Evolutionary conservation across 2,329 filamentous ascomycete genomes (phyloP).

Genomic region (Aspergillus proliferans): DNA sequence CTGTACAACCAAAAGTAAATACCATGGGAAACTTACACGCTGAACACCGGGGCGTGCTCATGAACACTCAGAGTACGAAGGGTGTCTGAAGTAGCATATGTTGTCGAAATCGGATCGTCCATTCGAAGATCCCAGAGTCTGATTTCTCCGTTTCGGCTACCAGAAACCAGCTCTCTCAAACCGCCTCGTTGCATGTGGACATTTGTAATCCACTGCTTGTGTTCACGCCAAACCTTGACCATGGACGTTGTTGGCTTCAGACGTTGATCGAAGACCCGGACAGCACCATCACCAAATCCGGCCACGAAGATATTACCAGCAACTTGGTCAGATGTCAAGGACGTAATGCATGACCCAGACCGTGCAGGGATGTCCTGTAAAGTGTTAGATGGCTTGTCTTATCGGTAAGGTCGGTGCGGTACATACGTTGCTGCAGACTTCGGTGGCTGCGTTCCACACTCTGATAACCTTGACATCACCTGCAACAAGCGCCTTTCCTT

Average conservation of each 20-base stretch:
- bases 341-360: conserved; percentile 92
- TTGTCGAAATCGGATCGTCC: conserved; percentile 67
- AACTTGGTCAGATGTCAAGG: conserved; percentile 93
- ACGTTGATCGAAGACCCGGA: conserved; percentile 89
- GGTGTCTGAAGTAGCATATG: conserved; percentile 68
- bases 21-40: conserved; percentile 57
- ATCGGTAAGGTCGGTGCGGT: neutral
- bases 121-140: conserved; percentile 94
- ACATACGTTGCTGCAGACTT: conserved; percentile 71
- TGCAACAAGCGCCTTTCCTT: conserved; percentile 87
- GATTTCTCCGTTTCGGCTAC: conserved; percentile 86
- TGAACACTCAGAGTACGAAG: conserved; percentile 85
- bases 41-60: conserved; percentile 94
- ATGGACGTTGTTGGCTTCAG: conserved; percentile 78
- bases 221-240: conserved; percentile 95
- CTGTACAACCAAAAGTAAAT: too few species aligned
- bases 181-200: conserved; percentile 96
- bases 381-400: conserved; percentile 1
- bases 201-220: conserved; percentile 90
- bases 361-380: conserved; percentile 78
- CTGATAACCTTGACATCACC: conserved; percentile 93
- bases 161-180: conserved; percentile 81
- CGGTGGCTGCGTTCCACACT: conserved; percentile 91
- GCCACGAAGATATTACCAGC: conserved; percentile 94
- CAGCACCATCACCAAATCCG: conserved; percentile 90